A percentile compares a stretch with the other conserved stretches of the same genome.
These are phyloP conservation scores for Schwanniomyces vanrijiae DNA, from an alignment of 805 yeast genomes.

Conservation along the genomic window DNA sequence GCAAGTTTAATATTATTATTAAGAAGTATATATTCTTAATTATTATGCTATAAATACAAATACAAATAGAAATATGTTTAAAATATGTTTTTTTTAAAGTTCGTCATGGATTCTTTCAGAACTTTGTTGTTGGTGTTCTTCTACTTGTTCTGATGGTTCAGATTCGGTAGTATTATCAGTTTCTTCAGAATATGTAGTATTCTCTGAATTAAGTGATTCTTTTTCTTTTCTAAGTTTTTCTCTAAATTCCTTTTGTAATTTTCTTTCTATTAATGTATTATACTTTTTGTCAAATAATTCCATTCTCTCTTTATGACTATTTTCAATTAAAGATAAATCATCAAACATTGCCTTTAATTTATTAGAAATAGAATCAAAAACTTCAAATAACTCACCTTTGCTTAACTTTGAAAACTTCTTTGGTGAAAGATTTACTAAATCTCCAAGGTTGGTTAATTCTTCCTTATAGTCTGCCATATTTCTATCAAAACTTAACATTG, in stretches of 20 bases:
- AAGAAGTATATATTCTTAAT: not conserved
- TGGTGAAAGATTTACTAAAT: conserved; percentile 16
- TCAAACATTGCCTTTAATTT: conserved; percentile 27
- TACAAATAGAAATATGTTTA: not conserved
- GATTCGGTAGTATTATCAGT: not conserved
- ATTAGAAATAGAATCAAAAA: conserved; percentile 23
- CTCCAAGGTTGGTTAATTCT: conserved; percentile 26
- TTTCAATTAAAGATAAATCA: conserved; percentile 28
- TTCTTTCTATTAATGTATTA: conserved; percentile 29
- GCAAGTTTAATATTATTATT: too few species aligned
- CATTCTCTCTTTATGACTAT: conserved; percentile 28
- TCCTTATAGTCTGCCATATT: conserved; percentile 25
- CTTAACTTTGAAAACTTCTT: conserved; percentile 20
- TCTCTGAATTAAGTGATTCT: conserved; percentile 15
- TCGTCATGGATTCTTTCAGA: conserved; percentile 8
- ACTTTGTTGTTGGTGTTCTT: not conserved
- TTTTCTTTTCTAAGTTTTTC: conserved; percentile 29
- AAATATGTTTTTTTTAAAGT: conserved; percentile 2
- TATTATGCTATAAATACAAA: not conserved
- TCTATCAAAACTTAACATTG: conserved; percentile 24
- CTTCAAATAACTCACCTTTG: conserved; percentile 25
- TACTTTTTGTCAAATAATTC: conserved; percentile 25
- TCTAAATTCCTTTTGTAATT: conserved; percentile 30
- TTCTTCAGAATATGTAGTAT: not conserved
- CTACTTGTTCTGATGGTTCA: not conserved